phyloP scores from a whole-genome alignment of 192 early-diverging fungal genomes.

The Dispira simplex region DNA sequence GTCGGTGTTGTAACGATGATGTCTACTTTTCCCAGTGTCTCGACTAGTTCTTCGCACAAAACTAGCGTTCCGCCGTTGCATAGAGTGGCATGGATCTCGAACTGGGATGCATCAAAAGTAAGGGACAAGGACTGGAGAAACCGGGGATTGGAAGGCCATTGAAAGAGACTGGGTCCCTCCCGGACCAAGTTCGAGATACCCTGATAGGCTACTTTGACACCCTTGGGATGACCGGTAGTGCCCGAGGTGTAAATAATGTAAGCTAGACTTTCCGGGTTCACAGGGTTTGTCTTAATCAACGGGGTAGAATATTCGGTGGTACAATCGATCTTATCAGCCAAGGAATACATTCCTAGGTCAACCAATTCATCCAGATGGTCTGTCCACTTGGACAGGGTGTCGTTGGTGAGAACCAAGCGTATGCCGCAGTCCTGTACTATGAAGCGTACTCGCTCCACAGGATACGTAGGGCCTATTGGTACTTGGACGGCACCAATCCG shows the following conservation, averaged over 20 bases:
- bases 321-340: background rate
- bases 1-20: background rate
- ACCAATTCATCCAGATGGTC: background rate
- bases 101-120: background rate
- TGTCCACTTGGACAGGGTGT: no score
- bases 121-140: background rate
- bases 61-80: slow-evolving; percentile 7
- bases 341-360: background rate
- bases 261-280: background rate
- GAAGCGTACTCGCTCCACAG: background rate
- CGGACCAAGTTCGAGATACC: background rate
- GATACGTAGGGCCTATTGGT: background rate
- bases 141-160: background rate
- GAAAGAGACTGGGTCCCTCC: background rate
- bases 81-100: background rate
- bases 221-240: slow-evolving; percentile 7
- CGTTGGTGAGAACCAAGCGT: background rate
- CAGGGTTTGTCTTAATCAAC: background rate
- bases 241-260: slow-evolving; percentile 8
- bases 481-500: background rate
- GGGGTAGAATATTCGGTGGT: background rate
- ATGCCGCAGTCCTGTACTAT: slow-evolving; percentile 2
- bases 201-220: background rate
- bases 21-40: slow-evolving; percentile 3
- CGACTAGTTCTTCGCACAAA: background rate